Percentiles rank a stretch among this genome's conserved stretches.
phyloP scores from a whole-genome alignment of 2,329 filamentous ascomycete genomes.

The Cladophialophora bantiana region DNA sequence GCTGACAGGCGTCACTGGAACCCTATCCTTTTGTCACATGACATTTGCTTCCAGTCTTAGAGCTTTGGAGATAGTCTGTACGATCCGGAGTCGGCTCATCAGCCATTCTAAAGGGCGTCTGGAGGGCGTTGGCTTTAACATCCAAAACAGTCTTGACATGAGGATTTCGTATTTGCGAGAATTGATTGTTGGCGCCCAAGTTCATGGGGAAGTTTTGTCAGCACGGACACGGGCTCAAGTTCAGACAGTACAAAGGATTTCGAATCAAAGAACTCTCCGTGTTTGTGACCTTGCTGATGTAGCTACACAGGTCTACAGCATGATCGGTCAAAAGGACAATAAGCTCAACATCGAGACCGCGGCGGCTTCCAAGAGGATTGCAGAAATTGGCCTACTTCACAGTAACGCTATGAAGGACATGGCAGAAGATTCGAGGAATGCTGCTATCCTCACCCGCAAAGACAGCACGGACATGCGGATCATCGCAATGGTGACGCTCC shows the following conservation, averaged over 20 bases:
- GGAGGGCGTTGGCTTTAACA: not conserved
- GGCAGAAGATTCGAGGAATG: conserved; percentile 26
- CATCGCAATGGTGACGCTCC: conserved; percentile 51
- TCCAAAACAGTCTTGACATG: conserved; percentile 5
- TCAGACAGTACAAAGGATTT: conserved; percentile 18
- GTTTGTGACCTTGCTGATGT: not conserved
- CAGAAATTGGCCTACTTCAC: conserved; percentile 20
- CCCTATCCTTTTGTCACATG: conserved; percentile 30
- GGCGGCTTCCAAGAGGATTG: conserved; percentile 23
- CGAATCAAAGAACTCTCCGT: not conserved
- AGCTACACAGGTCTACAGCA: conserved; percentile 26
- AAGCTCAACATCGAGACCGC: conserved; percentile 31
- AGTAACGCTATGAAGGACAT: conserved; percentile 29
- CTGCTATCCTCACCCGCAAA: conserved; percentile 37
- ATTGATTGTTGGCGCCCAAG: conserved; percentile 28
- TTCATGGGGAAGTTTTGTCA: conserved; percentile 18
- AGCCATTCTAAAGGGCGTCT: not conserved
- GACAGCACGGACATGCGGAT: conserved; percentile 50
- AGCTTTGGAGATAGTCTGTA: conserved; percentile 23
- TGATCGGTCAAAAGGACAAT: conserved; percentile 33
- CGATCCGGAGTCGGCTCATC: conserved; percentile 1
- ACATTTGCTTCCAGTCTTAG: conserved; percentile 26
- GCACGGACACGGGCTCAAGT: conserved; percentile 30
- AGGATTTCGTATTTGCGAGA: conserved; percentile 26
- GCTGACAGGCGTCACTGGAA: conserved; percentile 30